Percentiles rank a stretch among this genome's conserved stretches.
phyloP scores from a whole-genome alignment of 148 eudicot species.

The Camellia sinensis region DNA sequence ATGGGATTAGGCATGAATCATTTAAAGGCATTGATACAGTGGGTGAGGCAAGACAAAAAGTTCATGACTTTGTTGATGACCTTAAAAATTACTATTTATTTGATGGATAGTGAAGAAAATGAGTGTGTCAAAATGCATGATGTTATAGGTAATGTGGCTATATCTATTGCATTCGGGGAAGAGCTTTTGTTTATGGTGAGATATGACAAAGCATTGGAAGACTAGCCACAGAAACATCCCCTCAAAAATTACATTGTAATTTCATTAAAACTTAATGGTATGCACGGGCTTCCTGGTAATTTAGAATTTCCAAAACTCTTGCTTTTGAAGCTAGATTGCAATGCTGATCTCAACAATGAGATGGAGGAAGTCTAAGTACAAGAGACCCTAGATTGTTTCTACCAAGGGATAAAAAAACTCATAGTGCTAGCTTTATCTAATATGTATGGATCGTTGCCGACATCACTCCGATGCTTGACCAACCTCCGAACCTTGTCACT shows the following conservation, averaged over 20 bases:
- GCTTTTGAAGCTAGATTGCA: not conserved
- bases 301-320: constrained; percentile 2
- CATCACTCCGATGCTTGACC: not conserved
- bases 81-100: constrained; percentile 11
- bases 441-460: not conserved
- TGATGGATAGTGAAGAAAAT: not conserved
- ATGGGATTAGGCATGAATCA: constrained; percentile 6
- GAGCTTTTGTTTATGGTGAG: not conserved
- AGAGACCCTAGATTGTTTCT: not conserved
- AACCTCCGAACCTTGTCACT: not conserved
- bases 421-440: not conserved
- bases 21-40: not conserved
- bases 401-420: constrained; percentile 1
- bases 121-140: constrained; percentile 23
- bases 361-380: too few species aligned
- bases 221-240: not conserved
- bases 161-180: constrained; percentile 3
- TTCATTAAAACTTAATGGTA: not conserved
- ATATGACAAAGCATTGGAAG: not conserved
- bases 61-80: not conserved
- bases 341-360: too few species aligned
- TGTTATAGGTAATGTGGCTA: constrained; percentile 13
- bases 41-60: constrained; percentile 1
- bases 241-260: not conserved
- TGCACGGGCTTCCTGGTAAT: not conserved